Conservation (phyloP, 192 early-diverging fungal genomes). For the Podila horticola region DNA sequence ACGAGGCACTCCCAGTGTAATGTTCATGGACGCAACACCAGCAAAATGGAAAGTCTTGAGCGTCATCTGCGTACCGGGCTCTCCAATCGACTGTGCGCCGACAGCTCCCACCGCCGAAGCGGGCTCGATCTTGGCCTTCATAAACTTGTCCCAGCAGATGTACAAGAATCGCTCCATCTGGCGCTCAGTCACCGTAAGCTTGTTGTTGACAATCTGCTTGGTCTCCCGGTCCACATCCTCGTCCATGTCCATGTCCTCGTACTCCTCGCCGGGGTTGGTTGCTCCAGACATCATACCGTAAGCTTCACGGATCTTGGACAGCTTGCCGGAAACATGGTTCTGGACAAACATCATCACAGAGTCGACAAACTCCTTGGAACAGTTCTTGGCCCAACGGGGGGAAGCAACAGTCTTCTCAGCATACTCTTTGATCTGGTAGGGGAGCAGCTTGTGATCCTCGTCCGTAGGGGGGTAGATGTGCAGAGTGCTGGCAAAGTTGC, state of each 20-base stretch:
- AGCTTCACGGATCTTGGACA: constrained; percentile 65
- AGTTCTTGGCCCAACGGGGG: constrained; percentile 60
- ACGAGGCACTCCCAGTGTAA: constrained; percentile 98
- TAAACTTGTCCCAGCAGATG: constrained; percentile 86
- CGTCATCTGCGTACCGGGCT: constrained; percentile 99
- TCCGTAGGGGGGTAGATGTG: constrained; percentile 26
- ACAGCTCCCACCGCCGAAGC: constrained; percentile 96
- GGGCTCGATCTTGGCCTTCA: constrained; percentile 92
- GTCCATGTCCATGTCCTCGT: constrained; percentile 64
- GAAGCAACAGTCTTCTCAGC: constrained; percentile 61
- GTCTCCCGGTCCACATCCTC: constrained; percentile 51
- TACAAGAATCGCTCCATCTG: constrained; percentile 81
- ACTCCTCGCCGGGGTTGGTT: constrained; percentile 62
- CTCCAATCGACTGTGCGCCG: constrained; percentile 97
- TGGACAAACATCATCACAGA: constrained; percentile 68
- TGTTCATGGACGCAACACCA: constrained; percentile 99
- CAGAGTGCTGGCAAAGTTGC: constrained; percentile 71
- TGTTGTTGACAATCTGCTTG: constrained; percentile 69
- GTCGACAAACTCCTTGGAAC: constrained; percentile 71
- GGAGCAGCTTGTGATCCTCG: constrained; percentile 62
- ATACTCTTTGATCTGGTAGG: constrained; percentile 69
- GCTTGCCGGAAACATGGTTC: constrained; percentile 61
- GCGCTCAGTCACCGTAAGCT: constrained; percentile 74
- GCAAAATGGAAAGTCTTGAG: constrained; percentile 99
- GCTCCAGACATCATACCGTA: constrained; percentile 63